Evolutionary conservation across 371 early-diverging fungal species (phyloP).

Genomic region (Basidiobolus meristosporus): DNA sequence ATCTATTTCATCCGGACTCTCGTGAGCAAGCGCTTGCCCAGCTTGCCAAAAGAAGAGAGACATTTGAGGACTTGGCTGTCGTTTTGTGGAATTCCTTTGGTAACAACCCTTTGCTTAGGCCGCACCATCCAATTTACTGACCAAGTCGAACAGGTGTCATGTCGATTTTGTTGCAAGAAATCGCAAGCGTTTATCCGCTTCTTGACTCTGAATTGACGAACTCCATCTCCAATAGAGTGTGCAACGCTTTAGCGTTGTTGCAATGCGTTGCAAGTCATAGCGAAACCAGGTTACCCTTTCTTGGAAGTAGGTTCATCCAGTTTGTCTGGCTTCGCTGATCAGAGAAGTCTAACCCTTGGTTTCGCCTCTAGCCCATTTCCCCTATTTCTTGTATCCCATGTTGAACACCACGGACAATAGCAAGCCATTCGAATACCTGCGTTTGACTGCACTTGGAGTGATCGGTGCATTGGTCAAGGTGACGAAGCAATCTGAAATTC

Average conservation of each 20-base stretch:
- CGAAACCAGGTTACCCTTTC: slow-evolving; percentile 73
- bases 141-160: slow-evolving; percentile 48
- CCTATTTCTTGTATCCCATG: slow-evolving; percentile 93
- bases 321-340: too few relatives aligned
- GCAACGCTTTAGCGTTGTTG: slow-evolving; percentile 87
- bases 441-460: slow-evolving; percentile 84
- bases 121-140: neutral
- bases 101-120: slow-evolving; percentile 4
- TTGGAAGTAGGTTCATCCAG: slow-evolving; percentile 36
- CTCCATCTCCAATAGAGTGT: slow-evolving; percentile 80
- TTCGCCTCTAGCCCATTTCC: slow-evolving; percentile 61
- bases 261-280: slow-evolving; percentile 91
- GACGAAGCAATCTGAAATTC: slow-evolving; percentile 2
- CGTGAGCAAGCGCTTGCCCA: slow-evolving; percentile 83
- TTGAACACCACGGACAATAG: slow-evolving; percentile 91
- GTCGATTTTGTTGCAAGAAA: slow-evolving; percentile 86
- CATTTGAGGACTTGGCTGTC: slow-evolving; percentile 83
- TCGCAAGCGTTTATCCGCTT: slow-evolving; percentile 80
- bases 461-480: slow-evolving; percentile 93
- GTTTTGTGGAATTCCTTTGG: slow-evolving; percentile 94
- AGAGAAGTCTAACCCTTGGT: too few relatives aligned
- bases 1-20: slow-evolving; percentile 51
- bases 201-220: slow-evolving; percentile 43
- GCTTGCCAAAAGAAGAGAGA: slow-evolving; percentile 82
- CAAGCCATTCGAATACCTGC: slow-evolving; percentile 84